A percentile compares a stretch with the other conserved stretches of the same genome.
Evolutionary conservation across 768 basidiomycete genomes (phyloP).

Genomic region (Boletus reticulatus): DNA sequence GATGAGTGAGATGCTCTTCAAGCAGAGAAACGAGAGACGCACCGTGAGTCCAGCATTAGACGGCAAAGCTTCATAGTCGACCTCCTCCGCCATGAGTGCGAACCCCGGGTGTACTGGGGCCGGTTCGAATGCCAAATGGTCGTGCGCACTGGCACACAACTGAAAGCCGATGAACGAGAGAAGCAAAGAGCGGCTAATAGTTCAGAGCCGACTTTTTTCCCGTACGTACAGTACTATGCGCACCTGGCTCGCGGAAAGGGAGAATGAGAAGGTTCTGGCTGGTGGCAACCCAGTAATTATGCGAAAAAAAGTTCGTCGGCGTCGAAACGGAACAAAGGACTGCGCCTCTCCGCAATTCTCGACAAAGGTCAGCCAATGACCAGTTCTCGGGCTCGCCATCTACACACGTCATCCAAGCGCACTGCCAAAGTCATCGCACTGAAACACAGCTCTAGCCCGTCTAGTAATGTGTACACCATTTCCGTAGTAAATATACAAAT

Average conservation of each 20-base stretch:
- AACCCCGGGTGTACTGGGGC: constrained; percentile 4
- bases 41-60: constrained; percentile 79
- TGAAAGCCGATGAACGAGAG: not conserved
- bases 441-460: not conserved
- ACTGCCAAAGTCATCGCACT: not conserved
- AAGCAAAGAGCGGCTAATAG: not conserved
- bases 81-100: constrained; percentile 39
- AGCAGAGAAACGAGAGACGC: constrained; percentile 10
- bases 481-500: not conserved
- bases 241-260: not conserved
- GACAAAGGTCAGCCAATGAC: not conserved
- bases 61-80: constrained; percentile 67
- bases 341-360: not conserved
- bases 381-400: not conserved
- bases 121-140: constrained; percentile 6
- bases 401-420: not conserved
- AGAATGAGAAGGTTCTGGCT: not conserved
- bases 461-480: not conserved
- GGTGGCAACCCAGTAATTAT: not conserved
- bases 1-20: constrained; percentile 16
- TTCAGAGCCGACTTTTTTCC: constrained; percentile 3
- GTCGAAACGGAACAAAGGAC: constrained; percentile 6
- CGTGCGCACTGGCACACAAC: constrained; percentile 4
- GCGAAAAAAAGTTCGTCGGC: not conserved
- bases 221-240: constrained; percentile 1